These are phyloP conservation scores for Vaucheria bursata DNA, from an alignment of 352 stramenopile species.

Conservation along the genomic window DNA sequence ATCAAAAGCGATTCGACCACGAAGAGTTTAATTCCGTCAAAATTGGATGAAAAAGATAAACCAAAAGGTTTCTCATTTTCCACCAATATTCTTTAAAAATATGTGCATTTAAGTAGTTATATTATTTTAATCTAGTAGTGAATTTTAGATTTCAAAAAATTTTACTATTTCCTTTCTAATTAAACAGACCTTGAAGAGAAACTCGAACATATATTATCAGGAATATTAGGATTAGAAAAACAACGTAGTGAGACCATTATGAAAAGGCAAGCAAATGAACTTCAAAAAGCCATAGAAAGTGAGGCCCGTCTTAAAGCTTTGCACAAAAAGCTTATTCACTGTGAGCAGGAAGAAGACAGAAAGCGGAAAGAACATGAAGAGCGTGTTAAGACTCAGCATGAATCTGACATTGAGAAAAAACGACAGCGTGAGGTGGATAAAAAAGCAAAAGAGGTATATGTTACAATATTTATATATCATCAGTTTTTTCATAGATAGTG, in stretches of 20 bases:
- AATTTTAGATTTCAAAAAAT: too few species aligned
- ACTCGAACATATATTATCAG: neutral
- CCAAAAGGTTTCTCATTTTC: too few species aligned
- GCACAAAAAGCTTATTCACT: constrained; percentile 31
- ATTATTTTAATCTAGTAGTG: too few species aligned
- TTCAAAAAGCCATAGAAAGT: constrained; percentile 26
- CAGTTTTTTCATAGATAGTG: neutral
- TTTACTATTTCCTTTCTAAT: too few species aligned
- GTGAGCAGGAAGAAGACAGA: constrained; percentile 14
- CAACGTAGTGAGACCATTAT: constrained; percentile 25
- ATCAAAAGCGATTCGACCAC: too few species aligned
- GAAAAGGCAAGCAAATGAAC: constrained; percentile 34
- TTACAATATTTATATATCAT: too few species aligned
- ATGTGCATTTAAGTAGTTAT: too few species aligned
- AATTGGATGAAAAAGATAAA: too few species aligned
- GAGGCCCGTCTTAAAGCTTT: constrained; percentile 24
- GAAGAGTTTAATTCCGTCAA: too few species aligned
- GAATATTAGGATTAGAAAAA: constrained; percentile 6
- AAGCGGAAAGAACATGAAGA: constrained; percentile 19
- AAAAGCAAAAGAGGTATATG: constrained; percentile 3
- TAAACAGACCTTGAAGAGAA: too few species aligned
- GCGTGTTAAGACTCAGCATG: constrained; percentile 12
- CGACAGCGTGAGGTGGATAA: constrained; percentile 27
- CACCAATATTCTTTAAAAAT: too few species aligned
- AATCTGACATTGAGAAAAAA: constrained; percentile 10